phyloP scores from a whole-genome alignment of 495 filamentous ascomycete species.

The Alectoria sarmentosa region DNA sequence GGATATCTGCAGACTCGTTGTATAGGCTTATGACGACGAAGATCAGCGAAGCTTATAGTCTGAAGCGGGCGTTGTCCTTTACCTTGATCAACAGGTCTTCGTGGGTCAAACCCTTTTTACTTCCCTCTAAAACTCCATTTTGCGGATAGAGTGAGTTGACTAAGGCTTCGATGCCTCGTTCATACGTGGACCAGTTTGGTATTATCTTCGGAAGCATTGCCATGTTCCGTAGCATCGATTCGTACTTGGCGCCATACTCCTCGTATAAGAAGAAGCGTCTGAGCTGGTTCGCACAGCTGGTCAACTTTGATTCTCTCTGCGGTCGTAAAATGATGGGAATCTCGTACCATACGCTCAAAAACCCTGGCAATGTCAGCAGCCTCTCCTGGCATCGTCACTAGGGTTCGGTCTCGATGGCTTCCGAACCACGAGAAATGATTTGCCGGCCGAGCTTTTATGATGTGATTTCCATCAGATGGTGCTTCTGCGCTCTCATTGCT shows the following conservation, averaged over 20 bases:
- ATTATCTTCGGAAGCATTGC: constrained; percentile 59
- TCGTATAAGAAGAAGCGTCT: constrained; percentile 78
- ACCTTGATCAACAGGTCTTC: constrained; percentile 91
- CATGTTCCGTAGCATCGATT: constrained; percentile 70
- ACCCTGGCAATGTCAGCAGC: constrained; percentile 69
- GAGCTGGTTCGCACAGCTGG: constrained; percentile 44
- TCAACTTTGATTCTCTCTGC: neutral
- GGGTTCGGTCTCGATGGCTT: neutral
- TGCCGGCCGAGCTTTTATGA: constrained; percentile 2
- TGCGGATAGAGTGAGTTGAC: constrained; percentile 66
- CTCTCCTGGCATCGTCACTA: constrained; percentile 58
- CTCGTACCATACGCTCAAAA: constrained; percentile 64
- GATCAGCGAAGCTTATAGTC: neutral
- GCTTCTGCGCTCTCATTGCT: constrained; percentile 6
- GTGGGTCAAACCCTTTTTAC: constrained; percentile 68
- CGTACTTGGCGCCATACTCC: constrained; percentile 81
- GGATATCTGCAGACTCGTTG: constrained; percentile 93
- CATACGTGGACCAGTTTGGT: constrained; percentile 71
- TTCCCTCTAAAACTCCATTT: constrained; percentile 53
- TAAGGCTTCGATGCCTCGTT: constrained; percentile 82
- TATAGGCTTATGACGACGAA: constrained; percentile 58
- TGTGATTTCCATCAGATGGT: neutral
- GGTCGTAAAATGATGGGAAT: neutral
- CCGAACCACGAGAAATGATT: constrained; percentile 17
- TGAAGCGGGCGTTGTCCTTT: constrained; percentile 4